phyloP scores from a whole-genome alignment of 1,139 yeast species.

The Spathaspora jeffriesii region DNA sequence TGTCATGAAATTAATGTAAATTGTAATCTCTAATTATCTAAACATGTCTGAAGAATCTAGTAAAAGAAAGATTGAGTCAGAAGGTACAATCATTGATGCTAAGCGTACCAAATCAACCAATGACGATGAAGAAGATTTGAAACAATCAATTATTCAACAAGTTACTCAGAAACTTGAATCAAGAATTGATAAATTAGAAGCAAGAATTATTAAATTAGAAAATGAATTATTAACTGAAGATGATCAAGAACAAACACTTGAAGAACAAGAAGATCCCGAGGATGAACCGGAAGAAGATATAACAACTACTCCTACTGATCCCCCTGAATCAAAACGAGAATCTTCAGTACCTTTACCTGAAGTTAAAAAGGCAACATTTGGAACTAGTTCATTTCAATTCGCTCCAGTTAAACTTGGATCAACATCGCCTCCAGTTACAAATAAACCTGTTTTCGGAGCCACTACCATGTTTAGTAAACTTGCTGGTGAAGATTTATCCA shows the following conservation, averaged over 20 bases:
- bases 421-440: slow-evolving; percentile 9
- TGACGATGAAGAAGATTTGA: slow-evolving; percentile 15
- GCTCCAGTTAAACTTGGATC: slow-evolving; percentile 13
- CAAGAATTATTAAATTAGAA: slow-evolving; percentile 20
- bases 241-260: neutral
- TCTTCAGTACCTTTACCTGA: slow-evolving; percentile 14
- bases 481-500: too few relatives aligned
- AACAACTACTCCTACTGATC: slow-evolving; percentile 4
- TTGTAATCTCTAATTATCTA: too few relatives aligned
- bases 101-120: slow-evolving; percentile 14
- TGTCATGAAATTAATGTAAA: neutral
- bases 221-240: slow-evolving; percentile 9
- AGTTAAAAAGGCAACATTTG: slow-evolving; percentile 27
- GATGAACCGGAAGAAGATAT: too few relatives aligned
- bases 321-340: slow-evolving; percentile 3
- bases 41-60: slow-evolving; percentile 20
- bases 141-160: slow-evolving; percentile 17
- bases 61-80: slow-evolving; percentile 21
- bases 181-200: slow-evolving; percentile 20
- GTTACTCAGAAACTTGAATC: slow-evolving; percentile 19
- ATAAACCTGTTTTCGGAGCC: slow-evolving; percentile 43
- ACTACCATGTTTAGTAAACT: slow-evolving; percentile 64
- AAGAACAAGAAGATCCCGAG: neutral
- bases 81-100: slow-evolving; percentile 14
- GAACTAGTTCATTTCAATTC: slow-evolving; percentile 29